Conservation (phyloP, 371 early-diverging fungal genomes). For the Saksenaea oblongispora region DNA sequence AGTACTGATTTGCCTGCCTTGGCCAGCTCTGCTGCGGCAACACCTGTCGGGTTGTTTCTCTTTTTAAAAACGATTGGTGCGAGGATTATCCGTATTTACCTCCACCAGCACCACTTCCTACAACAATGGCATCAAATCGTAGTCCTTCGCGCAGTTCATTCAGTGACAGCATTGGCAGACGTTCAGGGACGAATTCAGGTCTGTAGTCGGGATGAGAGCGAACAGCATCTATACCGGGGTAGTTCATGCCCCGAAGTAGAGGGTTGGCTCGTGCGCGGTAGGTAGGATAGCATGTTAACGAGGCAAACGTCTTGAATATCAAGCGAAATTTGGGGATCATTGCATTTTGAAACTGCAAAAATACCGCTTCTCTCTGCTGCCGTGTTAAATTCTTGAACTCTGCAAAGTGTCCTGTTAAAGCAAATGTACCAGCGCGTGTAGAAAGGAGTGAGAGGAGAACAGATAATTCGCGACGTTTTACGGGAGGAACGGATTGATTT, state of each 20-base stretch:
- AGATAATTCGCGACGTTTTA: constrained; percentile 34
- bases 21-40: constrained; percentile 71
- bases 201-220: constrained; percentile 12
- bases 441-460: constrained; percentile 31
- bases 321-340: constrained; percentile 49
- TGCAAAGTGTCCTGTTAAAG: constrained; percentile 53
- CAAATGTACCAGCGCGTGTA: constrained; percentile 53
- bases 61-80: background rate
- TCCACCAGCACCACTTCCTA: constrained; percentile 82
- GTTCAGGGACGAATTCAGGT: constrained; percentile 21
- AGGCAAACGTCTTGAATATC: constrained; percentile 33
- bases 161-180: constrained; percentile 20
- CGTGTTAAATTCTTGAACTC: constrained; percentile 50
- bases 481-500: constrained; percentile 32
- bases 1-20: constrained; percentile 68
- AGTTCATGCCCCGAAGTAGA: constrained; percentile 41
- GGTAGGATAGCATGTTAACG: constrained; percentile 24
- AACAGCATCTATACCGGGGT: constrained; percentile 27
- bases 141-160: constrained; percentile 27
- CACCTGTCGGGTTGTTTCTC: constrained; percentile 31
- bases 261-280: constrained; percentile 19
- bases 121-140: constrained; percentile 66
- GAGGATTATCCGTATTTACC: constrained; percentile 25
- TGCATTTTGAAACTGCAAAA: constrained; percentile 50
- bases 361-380: constrained; percentile 49